These are phyloP conservation scores for Botrytis medusae DNA, from an alignment of 2,329 filamentous ascomycete genomes.

Conservation along the genomic window DNA sequence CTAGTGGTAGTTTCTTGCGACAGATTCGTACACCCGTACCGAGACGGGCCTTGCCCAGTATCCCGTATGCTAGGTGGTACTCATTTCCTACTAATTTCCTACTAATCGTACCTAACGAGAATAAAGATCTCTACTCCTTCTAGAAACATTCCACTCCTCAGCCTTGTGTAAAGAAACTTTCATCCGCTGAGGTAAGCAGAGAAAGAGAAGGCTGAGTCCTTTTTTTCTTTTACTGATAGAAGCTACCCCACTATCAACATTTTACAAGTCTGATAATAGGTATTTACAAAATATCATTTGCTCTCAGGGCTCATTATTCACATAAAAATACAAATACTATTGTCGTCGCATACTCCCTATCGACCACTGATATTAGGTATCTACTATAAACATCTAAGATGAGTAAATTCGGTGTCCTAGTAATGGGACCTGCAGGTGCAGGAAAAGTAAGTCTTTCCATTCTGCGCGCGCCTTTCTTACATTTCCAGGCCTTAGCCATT, in stretches of 20 bases:
- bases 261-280: background rate
- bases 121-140: background rate
- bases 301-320: background rate
- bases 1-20: background rate
- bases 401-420: constrained; percentile 92
- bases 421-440: constrained; percentile 94
- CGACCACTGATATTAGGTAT: background rate
- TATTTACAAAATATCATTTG: constrained; percentile 5
- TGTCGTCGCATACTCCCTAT: background rate
- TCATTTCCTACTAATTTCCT: background rate
- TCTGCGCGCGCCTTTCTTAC: constrained; percentile 32
- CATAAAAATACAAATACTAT: background rate
- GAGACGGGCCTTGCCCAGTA: background rate
- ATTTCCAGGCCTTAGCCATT: background rate
- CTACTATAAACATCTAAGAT: constrained; percentile 48
- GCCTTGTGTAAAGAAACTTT: background rate
- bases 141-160: background rate
- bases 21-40: background rate
- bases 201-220: constrained; percentile 9
- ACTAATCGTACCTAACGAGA: background rate
- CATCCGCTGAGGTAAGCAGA: background rate
- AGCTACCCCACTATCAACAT: constrained; percentile 15
- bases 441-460: constrained; percentile 66
- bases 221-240: constrained; percentile 10
- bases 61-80: background rate